These are phyloP conservation scores for Licmophora abbreviata DNA, from an alignment of 108 stramenopile genomes.

Conservation along the genomic window DNA sequence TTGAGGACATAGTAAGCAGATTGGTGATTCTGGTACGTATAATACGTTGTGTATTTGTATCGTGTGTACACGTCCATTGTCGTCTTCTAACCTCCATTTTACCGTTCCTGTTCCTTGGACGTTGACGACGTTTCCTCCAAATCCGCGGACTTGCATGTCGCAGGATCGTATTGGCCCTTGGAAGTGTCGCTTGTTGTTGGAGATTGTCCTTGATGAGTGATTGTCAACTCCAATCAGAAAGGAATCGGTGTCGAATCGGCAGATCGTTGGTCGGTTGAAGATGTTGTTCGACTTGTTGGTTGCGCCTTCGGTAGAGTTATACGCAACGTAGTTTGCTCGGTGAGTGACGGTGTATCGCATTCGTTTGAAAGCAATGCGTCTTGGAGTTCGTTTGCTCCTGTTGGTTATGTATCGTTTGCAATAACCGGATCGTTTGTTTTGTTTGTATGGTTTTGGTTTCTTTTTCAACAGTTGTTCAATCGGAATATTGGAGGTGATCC, in stretches of 20 bases:
- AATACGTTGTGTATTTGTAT: not conserved
- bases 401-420: not conserved
- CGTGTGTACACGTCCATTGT: not conserved
- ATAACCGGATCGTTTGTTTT: too few relatives aligned
- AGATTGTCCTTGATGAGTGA: not conserved
- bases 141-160: not conserved
- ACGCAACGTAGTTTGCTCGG: not conserved
- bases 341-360: not conserved
- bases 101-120: not conserved
- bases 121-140: not conserved
- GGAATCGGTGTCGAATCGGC: slow-evolving; percentile 4
- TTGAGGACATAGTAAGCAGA: slow-evolving; percentile 7
- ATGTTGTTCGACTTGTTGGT: too few relatives aligned
- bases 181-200: not conserved
- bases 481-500: not conserved
- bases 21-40: not conserved
- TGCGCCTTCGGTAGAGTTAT: not conserved
- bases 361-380: not conserved
- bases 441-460: not conserved
- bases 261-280: too few relatives aligned
- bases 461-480: not conserved
- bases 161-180: too few relatives aligned
- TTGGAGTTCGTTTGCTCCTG: not conserved
- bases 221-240: not conserved
- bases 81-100: slow-evolving; percentile 7